These are phyloP conservation scores for Microascus cirrosus DNA, from an alignment of 2,329 filamentous ascomycete species.

Conservation along the genomic window DNA sequence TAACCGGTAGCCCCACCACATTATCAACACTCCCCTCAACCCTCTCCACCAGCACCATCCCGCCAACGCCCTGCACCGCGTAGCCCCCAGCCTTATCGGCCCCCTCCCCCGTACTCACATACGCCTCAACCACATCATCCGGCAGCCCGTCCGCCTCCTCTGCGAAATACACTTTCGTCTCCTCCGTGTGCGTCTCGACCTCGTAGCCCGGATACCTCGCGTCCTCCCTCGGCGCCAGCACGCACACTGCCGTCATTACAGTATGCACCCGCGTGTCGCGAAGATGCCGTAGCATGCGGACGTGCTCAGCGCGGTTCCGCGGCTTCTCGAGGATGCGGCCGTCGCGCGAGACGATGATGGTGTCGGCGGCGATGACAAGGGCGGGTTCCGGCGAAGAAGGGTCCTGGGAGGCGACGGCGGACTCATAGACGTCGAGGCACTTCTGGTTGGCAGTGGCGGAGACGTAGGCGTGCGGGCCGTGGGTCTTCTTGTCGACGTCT, in stretches of 20 bases:
- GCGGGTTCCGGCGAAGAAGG: slow-evolving; percentile 48
- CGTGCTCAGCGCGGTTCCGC: slow-evolving; percentile 66
- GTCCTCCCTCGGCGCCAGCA: slow-evolving; percentile 72
- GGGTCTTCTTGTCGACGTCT: slow-evolving; percentile 61
- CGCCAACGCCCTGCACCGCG: slow-evolving; percentile 80
- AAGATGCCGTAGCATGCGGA: slow-evolving; percentile 71
- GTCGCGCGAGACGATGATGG: slow-evolving; percentile 66
- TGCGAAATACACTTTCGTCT: slow-evolving; percentile 86
- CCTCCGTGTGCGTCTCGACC: slow-evolving; percentile 71
- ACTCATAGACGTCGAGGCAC: slow-evolving; percentile 59
- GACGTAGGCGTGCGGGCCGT: slow-evolving; percentile 84
- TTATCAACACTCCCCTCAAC: slow-evolving; percentile 90
- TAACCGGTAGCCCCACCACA: slow-evolving; percentile 80
- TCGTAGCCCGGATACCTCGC: slow-evolving; percentile 78
- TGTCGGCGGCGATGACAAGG: slow-evolving; percentile 83
- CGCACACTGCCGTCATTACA: slow-evolving; percentile 76
- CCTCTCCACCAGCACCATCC: slow-evolving; percentile 75
- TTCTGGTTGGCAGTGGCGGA: slow-evolving; percentile 77
- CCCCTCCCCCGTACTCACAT: slow-evolving; percentile 78
- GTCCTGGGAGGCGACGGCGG: slow-evolving; percentile 15
- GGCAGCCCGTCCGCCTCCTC: slow-evolving; percentile 41
- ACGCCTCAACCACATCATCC: slow-evolving; percentile 73
- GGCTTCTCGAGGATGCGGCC: slow-evolving; percentile 89
- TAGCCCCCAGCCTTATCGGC: slow-evolving; percentile 96
- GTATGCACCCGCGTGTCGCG: slow-evolving; percentile 68